A percentile compares a stretch with the other conserved stretches of the same genome.
These are phyloP conservation scores for Neurospora cerealis DNA, from an alignment of 495 filamentous ascomycete species.

Conservation along the genomic window DNA sequence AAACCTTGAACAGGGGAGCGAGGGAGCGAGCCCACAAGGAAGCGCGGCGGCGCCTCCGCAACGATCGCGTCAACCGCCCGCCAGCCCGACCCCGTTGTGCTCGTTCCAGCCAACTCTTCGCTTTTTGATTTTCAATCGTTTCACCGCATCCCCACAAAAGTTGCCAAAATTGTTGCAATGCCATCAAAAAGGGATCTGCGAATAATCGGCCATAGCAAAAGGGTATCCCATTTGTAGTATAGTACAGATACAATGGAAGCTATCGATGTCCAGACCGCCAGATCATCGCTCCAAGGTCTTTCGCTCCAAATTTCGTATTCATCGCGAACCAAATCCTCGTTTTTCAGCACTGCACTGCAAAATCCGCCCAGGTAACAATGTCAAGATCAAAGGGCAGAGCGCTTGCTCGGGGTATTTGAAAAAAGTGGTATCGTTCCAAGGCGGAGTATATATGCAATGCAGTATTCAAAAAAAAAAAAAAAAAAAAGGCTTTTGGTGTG, in stretches of 20 bases:
- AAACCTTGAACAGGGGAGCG: not conserved
- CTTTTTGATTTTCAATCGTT: not conserved
- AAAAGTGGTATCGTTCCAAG: not conserved
- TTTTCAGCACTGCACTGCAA: not conserved
- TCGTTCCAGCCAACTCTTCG: not conserved
- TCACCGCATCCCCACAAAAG: not conserved
- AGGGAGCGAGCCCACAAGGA: not conserved
- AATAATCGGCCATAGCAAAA: not conserved
- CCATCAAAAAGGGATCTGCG: not conserved
- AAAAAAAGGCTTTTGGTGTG: not conserved
- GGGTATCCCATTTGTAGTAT: not conserved
- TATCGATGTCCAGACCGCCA: not conserved
- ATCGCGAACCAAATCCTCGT: not conserved
- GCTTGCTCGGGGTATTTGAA: not conserved
- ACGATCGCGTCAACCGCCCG: not conserved
- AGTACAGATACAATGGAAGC: not conserved
- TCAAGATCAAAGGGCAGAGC: not conserved
- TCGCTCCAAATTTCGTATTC: not conserved
- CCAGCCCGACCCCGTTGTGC: not conserved
- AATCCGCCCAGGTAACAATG: not conserved
- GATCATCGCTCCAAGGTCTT: not conserved
- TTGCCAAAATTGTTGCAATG: not conserved
- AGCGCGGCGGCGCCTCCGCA: not conserved
- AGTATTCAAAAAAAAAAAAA: not conserved
- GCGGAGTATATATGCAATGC: not conserved